These are phyloP conservation scores for Alectoria sarmentosa DNA, from an alignment of 495 filamentous ascomycete genomes.

Conservation along the genomic window DNA sequence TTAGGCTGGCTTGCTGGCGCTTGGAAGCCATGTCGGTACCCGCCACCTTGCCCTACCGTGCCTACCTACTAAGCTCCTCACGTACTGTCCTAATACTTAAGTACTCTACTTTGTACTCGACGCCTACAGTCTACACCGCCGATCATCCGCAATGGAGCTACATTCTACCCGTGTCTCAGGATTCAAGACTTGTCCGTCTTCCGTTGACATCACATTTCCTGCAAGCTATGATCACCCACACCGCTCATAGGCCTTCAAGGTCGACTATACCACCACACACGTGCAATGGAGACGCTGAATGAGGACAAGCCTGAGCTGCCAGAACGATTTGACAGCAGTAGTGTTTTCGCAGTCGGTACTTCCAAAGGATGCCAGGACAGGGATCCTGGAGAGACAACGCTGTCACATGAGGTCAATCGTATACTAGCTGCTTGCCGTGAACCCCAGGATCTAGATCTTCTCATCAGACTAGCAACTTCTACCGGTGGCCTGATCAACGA, in stretches of 20 bases:
- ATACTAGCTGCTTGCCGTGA: conserved; percentile 53
- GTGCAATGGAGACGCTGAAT: background rate
- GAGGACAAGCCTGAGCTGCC: background rate
- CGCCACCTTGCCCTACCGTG: background rate
- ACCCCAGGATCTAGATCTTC: conserved; percentile 48
- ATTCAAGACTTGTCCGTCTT: background rate
- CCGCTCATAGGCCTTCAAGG: background rate
- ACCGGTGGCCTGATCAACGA: conserved; percentile 74
- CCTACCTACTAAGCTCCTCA: too few species aligned
- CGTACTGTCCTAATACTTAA: too few species aligned
- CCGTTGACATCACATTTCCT: background rate
- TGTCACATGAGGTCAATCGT: conserved; percentile 10
- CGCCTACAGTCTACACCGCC: background rate
- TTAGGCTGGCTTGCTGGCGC: too few species aligned
- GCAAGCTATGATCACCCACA: background rate
- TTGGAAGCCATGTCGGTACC: background rate
- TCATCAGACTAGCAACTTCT: conserved; percentile 62
- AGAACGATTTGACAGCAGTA: background rate
- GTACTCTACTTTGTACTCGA: background rate
- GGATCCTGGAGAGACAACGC: conserved; percentile 1
- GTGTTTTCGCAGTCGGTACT: background rate
- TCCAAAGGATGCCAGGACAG: conserved; percentile 4
- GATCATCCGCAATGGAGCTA: background rate
- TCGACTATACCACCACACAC: background rate
- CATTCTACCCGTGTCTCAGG: background rate